Conservation (phyloP, 306 rosid genomes). For the Citrullus colocynthis region DNA sequence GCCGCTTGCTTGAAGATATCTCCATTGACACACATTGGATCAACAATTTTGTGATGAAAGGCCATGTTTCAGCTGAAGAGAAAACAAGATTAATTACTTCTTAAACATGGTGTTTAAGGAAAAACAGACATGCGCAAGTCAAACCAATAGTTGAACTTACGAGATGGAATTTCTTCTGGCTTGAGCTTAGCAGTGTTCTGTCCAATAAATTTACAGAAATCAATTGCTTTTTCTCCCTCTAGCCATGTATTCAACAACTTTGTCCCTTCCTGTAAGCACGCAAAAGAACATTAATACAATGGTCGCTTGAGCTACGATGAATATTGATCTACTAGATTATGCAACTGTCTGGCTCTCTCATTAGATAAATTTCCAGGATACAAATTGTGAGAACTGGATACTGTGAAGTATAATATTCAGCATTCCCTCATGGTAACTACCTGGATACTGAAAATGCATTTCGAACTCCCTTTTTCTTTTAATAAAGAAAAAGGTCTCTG, state of each 20-base stretch:
- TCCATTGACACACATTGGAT: constrained; percentile 59
- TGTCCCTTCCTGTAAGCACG: constrained; percentile 56
- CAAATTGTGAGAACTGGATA: not conserved
- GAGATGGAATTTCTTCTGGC: constrained; percentile 52
- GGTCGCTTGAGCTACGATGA: not conserved
- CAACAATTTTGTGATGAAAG: constrained; percentile 54
- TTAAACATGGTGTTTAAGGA: not conserved
- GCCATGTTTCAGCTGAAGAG: constrained; percentile 93
- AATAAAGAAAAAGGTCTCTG: no score
- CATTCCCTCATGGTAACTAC: not conserved
- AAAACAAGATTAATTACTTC: not conserved
- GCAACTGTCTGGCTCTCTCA: not conserved
- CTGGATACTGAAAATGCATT: not conserved
- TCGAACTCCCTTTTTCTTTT: not conserved
- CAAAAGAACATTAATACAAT: not conserved
- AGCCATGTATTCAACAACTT: constrained; percentile 79
- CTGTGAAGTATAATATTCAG: not conserved
- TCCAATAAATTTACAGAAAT: constrained; percentile 62
- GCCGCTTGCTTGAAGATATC: constrained; percentile 61
- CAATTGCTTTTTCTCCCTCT: constrained; percentile 62
- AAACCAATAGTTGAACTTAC: constrained; percentile 23
- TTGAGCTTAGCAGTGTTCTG: constrained; percentile 54
- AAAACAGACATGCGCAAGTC: not conserved
- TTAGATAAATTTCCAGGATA: not conserved
- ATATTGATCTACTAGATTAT: not conserved